Percentiles rank a stretch among this genome's conserved stretches.
These are phyloP conservation scores for Nemophila menziesii DNA, from an alignment of 257 asterid species.

Conservation along the genomic window DNA sequence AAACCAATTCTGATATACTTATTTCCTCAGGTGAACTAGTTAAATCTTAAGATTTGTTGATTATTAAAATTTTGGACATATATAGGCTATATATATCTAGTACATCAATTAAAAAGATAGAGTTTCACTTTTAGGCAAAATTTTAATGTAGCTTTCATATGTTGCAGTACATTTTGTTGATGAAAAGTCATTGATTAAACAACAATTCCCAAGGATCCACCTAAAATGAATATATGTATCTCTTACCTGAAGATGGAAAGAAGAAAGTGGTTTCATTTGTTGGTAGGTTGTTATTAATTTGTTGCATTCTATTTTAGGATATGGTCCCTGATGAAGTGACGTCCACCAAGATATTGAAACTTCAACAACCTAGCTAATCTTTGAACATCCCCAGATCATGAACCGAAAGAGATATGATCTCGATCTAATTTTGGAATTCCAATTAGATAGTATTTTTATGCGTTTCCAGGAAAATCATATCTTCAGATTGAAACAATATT, in stretches of 20 bases:
- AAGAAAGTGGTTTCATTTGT: slow-evolving; percentile 2
- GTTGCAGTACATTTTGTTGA: slow-evolving; percentile 18
- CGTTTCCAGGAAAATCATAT: too few species aligned
- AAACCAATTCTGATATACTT: too few species aligned
- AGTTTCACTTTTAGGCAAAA: slow-evolving; percentile 25
- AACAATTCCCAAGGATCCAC: neutral
- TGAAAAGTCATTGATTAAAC: slow-evolving; percentile 33
- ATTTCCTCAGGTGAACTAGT: neutral
- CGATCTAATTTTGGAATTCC: neutral
- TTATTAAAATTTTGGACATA: slow-evolving; percentile 12
- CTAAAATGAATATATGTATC: neutral
- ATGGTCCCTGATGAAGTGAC: slow-evolving; percentile 27
- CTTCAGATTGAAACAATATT: too few species aligned
- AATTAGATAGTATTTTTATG: too few species aligned
- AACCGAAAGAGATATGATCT: neutral
- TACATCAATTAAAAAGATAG: slow-evolving; percentile 22
- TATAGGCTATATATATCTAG: too few species aligned
- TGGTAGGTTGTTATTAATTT: slow-evolving; percentile 14
- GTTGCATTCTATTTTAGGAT: slow-evolving; percentile 21
- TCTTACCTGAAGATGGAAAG: slow-evolving; percentile 11
- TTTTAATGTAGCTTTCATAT: slow-evolving; percentile 32
- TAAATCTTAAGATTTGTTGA: slow-evolving; percentile 5
- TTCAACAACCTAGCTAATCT: neutral
- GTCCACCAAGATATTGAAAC: slow-evolving; percentile 9
- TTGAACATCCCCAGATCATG: neutral